Percentiles rank a stretch among this genome's conserved stretches.
phyloP scores from a whole-genome alignment of 2,329 filamentous ascomycete species.

The Ophiosphaerella herpotricha region DNA sequence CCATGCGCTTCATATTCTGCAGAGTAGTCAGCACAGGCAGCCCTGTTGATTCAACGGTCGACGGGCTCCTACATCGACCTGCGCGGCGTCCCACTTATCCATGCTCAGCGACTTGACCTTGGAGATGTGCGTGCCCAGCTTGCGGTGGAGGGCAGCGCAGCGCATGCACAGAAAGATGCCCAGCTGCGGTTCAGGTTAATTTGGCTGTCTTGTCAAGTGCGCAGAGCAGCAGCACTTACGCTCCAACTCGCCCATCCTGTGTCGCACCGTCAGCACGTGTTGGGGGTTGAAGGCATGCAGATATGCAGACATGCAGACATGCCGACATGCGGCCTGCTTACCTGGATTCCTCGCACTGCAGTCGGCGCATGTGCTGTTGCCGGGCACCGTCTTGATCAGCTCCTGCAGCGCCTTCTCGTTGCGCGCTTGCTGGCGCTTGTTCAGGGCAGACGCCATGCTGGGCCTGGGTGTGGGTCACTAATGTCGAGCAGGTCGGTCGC shows the following conservation, averaged over 20 bases:
- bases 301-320: too few relatives aligned
- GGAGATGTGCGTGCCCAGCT: constrained; percentile 95
- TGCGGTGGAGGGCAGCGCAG: constrained; percentile 92
- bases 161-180: constrained; percentile 98
- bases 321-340: constrained; percentile 51
- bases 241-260: constrained; percentile 96
- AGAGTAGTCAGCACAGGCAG: constrained; percentile 16
- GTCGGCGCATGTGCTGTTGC: constrained; percentile 93
- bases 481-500: constrained; percentile 19
- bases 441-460: constrained; percentile 73
- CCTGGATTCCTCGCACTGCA: constrained; percentile 91
- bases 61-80: constrained; percentile 79
- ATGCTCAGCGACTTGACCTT: constrained; percentile 99
- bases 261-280: constrained; percentile 36
- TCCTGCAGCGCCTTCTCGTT: constrained; percentile 93
- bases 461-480: background rate
- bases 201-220: background rate
- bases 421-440: constrained; percentile 96
- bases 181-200: constrained; percentile 61
- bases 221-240: constrained; percentile 58
- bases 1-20: constrained; percentile 91
- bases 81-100: constrained; percentile 95
- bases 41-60: background rate
- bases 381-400: constrained; percentile 78
- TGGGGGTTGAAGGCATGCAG: constrained; percentile 6